Evolutionary conservation across 2,329 filamentous ascomycete genomes (phyloP).

Genomic region (Paraphoma sp.): DNA sequence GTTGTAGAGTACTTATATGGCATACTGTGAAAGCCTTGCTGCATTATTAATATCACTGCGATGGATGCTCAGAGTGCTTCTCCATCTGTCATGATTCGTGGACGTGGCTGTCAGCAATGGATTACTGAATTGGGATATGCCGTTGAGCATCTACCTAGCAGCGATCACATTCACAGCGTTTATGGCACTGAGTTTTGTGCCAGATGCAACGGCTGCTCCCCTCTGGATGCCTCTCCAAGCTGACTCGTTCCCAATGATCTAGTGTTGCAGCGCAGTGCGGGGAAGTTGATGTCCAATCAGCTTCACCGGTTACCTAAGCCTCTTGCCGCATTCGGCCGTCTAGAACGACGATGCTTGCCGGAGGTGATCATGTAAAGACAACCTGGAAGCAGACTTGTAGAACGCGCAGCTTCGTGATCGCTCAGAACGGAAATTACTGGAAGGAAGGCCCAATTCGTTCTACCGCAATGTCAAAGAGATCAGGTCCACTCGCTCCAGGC

Average conservation of each 20-base stretch:
- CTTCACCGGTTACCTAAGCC: background rate
- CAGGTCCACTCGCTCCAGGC: constrained; percentile 20
- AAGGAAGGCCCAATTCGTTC: background rate
- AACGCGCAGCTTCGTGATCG: no score
- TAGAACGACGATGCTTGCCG: background rate
- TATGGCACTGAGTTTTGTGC: no score
- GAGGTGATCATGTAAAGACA: no score
- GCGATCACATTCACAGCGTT: no score
- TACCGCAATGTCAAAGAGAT: constrained; percentile 7
- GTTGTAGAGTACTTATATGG: no score
- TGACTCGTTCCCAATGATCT: background rate
- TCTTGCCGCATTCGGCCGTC: background rate
- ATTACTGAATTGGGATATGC: background rate
- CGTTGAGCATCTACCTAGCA: no score
- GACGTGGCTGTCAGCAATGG: background rate
- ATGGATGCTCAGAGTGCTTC: no score
- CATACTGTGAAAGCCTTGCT: background rate
- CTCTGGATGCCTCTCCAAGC: no score
- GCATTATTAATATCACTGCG: background rate
- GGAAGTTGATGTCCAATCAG: background rate
- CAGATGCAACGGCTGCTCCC: no score
- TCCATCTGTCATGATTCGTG: background rate
- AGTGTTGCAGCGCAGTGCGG: background rate
- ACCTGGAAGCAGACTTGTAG: no score
- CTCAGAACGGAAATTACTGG: no score